A percentile compares a stretch with the other conserved stretches of the same genome.
These are phyloP conservation scores for Tephrocybe sp. DNA, from an alignment of 768 basidiomycete genomes.

Conservation along the genomic window DNA sequence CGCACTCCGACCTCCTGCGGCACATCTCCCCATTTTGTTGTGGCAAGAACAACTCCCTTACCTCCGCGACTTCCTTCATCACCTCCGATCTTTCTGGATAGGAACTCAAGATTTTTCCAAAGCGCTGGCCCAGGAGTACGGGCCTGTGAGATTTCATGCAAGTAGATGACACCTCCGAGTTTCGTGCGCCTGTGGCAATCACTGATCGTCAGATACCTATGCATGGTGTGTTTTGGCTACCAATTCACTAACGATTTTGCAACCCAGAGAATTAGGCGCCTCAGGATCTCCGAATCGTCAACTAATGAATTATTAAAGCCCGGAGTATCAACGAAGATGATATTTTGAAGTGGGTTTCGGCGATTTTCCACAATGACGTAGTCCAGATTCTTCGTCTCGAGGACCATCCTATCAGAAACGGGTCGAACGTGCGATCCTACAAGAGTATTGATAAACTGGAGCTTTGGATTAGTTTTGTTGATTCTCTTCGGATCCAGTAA, in stretches of 20 bases:
- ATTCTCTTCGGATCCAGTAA: background rate
- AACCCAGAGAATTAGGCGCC: constrained; percentile 4
- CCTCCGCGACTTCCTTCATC: constrained; percentile 35
- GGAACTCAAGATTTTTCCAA: constrained; percentile 36
- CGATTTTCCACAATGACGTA: constrained; percentile 2
- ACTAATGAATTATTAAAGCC: constrained; percentile 8
- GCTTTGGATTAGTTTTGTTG: background rate
- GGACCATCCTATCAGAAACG: background rate
- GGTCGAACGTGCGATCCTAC: background rate
- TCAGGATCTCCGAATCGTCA: constrained; percentile 8
- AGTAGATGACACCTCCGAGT: constrained; percentile 21
- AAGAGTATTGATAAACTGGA: constrained; percentile 5
- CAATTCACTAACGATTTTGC: constrained; percentile 3
- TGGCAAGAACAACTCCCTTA: constrained; percentile 31
- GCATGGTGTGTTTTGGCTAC: background rate
- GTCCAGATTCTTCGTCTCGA: background rate
- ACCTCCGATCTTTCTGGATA: constrained; percentile 40
- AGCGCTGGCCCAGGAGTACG: constrained; percentile 35
- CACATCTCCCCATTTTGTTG: constrained; percentile 44
- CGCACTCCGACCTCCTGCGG: constrained; percentile 2
- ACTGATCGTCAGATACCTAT: background rate
- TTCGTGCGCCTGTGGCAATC: constrained; percentile 1
- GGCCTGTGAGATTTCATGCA: constrained; percentile 25
- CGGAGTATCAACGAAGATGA: constrained; percentile 11
- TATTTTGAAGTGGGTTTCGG: background rate